Base-by-base conservation (phyloP, 2,329 filamentous ascomycete genomes). In the Eurotiales sp. region DNA sequence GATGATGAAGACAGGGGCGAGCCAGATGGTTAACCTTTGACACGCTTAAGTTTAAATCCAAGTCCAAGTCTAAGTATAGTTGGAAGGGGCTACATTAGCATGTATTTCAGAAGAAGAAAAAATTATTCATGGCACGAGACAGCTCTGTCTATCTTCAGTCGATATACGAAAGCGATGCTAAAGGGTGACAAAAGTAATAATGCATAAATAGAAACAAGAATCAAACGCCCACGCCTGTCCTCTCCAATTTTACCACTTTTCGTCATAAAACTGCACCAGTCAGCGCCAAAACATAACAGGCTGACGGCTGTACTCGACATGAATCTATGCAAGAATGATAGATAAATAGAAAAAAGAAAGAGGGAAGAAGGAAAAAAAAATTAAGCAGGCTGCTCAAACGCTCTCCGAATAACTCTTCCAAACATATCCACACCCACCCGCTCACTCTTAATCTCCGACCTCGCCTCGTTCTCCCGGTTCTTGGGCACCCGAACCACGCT, bases 401-500 rank as follows among this genome's bases (percentile, higher is more conserved):
- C 87, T 65, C 91, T 81, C 72, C 87, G 81, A 57, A 96, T 83
- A 56, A 95, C 84, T 60, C 89, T 65, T 21, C 72, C 72, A 58
- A 76, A 76, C 71, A 73, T 72, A 41, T 76, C 73, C 37, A 76
- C 62, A 15, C 68, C 72, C n/a, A 99, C 93, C 59, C 93, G 91
- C 79, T 99, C 93, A 63, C 91, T 83, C 65, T 96, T 95, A 71
- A 96, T 88, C 36, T 90, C 87, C 72, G 93, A 93, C 79, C 95
- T 90, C 40, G 90, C 93, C 82, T 97, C 92, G 71, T 96, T 96
- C 75, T 99, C 93, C 67, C 93, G 88, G 77, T 99, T 99, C 65
- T 86, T 78, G 51, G 93, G 93, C 51, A 99, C 82, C 70, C 83
- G 82, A 57, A 96, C 85, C 39, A 75, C 65, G 30, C 54, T 53